phyloP scores from a whole-genome alignment of 2,329 filamentous ascomycete species.

The Aspergillus ruber region DNA sequence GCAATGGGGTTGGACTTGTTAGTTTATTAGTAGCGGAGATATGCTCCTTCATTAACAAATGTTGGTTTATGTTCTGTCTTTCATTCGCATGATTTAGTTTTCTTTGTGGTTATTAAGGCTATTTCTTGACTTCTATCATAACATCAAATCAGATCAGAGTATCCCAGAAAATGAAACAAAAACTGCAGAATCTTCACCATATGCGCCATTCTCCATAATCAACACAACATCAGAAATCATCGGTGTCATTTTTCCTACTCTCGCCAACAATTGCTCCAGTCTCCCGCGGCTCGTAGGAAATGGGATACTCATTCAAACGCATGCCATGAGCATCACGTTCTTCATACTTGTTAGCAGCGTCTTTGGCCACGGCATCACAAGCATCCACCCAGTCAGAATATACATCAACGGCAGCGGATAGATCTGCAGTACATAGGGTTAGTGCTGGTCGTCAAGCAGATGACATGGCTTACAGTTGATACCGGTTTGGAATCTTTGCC shows the following conservation, averaged over 20 bases:
- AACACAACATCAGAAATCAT: constrained; percentile 22
- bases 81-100: too few species aligned
- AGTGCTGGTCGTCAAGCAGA: background rate
- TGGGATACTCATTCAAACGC: constrained; percentile 11
- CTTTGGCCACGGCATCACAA: constrained; percentile 66
- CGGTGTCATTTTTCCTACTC: constrained; percentile 16
- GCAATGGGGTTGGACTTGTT: too few species aligned
- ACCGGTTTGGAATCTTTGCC: constrained; percentile 83
- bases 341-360: constrained; percentile 41
- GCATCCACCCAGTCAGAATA: constrained; percentile 99
- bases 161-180: background rate
- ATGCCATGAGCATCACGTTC: constrained; percentile 12
- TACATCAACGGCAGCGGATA: constrained; percentile 87
- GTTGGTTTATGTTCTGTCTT: too few species aligned
- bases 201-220: constrained; percentile 17
- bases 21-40: too few species aligned
- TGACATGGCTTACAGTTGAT: constrained; percentile 70
- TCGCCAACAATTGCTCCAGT: constrained; percentile 10
- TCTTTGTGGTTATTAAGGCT: too few species aligned
- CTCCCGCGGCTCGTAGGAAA: constrained; percentile 14
- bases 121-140: too few species aligned
- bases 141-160: too few species aligned
- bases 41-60: too few species aligned
- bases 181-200: constrained; percentile 8
- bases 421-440: constrained; percentile 49